Percentiles rank a stretch among this genome's conserved stretches.
phyloP scores from a whole-genome alignment of 192 early-diverging fungal species.

The Podila epigama region DNA sequence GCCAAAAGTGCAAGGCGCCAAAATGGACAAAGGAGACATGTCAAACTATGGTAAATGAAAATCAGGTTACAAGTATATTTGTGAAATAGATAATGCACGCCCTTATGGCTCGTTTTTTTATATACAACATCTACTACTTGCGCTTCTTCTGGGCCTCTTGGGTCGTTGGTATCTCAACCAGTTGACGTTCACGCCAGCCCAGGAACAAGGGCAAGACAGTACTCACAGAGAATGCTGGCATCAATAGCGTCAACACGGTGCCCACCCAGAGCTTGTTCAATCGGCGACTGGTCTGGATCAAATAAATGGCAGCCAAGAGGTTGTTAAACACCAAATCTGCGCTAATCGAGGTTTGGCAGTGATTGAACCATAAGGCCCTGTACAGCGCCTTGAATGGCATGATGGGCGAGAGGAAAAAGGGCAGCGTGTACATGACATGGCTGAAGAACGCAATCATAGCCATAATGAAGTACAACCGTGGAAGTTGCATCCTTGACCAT shows the following conservation, averaged over 20 bases:
- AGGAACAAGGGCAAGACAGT: conserved; percentile 33
- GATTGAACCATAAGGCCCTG: conserved; percentile 34
- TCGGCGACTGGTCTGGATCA: conserved; percentile 35
- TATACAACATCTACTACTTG: conserved; percentile 4
- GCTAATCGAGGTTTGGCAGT: conserved; percentile 47
- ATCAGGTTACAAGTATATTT: no score
- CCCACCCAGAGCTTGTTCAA: conserved; percentile 26
- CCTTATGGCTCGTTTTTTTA: background rate
- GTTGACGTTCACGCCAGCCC: conserved; percentile 39
- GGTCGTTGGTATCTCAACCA: background rate
- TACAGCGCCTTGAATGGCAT: conserved; percentile 26
- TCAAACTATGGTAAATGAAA: no score
- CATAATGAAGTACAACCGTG: conserved; percentile 30
- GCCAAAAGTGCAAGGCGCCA: no score
- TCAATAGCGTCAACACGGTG: conserved; percentile 3
- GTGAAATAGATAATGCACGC: background rate
- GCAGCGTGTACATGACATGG: conserved; percentile 28
- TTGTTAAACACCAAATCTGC: conserved; percentile 44
- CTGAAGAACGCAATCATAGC: conserved; percentile 22
- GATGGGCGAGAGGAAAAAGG: conserved; percentile 38
- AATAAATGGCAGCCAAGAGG: conserved; percentile 23
- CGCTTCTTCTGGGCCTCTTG: conserved; percentile 1
- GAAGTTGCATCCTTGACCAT: conserved; percentile 16
- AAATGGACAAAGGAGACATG: no score
- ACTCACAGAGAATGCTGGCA: conserved; percentile 40